Evolutionary conservation across 495 filamentous ascomycete genomes (phyloP).

Genomic region (Penicillium roqueforti): DNA sequence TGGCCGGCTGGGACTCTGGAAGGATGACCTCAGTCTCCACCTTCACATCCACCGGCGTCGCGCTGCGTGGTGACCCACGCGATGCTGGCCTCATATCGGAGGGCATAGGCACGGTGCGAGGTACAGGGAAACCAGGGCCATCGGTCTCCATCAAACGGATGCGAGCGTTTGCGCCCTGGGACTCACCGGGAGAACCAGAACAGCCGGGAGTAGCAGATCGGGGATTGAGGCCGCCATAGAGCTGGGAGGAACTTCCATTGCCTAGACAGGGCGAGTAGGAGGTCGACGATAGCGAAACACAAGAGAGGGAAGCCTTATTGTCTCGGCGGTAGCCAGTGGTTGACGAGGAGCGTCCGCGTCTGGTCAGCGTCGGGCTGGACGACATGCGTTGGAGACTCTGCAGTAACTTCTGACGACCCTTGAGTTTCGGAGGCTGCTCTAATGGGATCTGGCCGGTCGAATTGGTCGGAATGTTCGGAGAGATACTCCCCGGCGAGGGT

Average conservation of each 20-base stretch:
- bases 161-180: conserved; percentile 42
- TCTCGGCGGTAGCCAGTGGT: conserved; percentile 54
- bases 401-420: conserved; percentile 69
- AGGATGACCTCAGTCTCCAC: conserved; percentile 27
- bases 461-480: conserved; percentile 29
- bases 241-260: conserved; percentile 55
- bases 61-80: conserved; percentile 30
- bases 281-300: conserved; percentile 70
- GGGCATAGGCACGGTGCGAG: conserved; percentile 56
- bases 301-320: conserved; percentile 77
- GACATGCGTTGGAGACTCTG: conserved; percentile 83
- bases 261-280: conserved; percentile 50
- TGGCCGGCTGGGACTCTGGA: conserved; percentile 30
- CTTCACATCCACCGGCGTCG: conserved; percentile 28
- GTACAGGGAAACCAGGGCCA: conserved; percentile 25
- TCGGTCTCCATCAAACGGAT: conserved; percentile 48
- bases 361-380: conserved; percentile 73
- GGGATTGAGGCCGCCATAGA: conserved; percentile 51
- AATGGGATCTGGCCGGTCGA: conserved; percentile 39
- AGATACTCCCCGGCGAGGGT: conserved; percentile 23
- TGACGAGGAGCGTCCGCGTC: conserved; percentile 54
- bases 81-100: conserved; percentile 55
- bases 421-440: conserved; percentile 59
- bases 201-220: conserved; percentile 63
- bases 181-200: conserved; percentile 33